These are phyloP conservation scores for Tuber calosporum DNA, from an alignment of 495 filamentous ascomycete species.

Conservation along the genomic window DNA sequence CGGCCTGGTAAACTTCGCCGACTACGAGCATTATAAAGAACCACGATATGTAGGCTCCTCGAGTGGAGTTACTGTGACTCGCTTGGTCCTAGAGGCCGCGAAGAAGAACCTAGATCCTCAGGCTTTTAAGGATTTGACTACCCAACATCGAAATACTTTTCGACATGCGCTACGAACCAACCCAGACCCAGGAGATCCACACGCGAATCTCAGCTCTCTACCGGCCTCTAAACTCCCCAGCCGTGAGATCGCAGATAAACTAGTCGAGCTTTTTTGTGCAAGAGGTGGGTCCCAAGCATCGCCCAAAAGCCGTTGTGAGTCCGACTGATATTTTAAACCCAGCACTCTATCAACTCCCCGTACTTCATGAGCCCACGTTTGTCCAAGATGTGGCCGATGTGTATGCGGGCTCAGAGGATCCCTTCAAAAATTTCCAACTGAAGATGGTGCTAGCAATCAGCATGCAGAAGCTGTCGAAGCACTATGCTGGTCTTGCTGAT, in stretches of 20 bases:
- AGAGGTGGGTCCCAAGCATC: slow-evolving; percentile 54
- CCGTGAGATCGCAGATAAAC: slow-evolving; percentile 57
- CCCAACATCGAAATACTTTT: slow-evolving; percentile 39
- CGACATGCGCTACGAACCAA: slow-evolving; percentile 39
- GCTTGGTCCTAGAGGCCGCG: slow-evolving; percentile 88
- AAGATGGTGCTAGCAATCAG: slow-evolving; percentile 87
- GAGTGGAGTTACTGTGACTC: slow-evolving; percentile 88
- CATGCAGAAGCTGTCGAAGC: slow-evolving; percentile 75
- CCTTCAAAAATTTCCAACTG: slow-evolving; percentile 76
- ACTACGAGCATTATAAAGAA: slow-evolving; percentile 55
- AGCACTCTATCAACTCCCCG: slow-evolving; percentile 82
- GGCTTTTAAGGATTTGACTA: slow-evolving; percentile 69
- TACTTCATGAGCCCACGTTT: slow-evolving; percentile 75
- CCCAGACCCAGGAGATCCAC: slow-evolving; percentile 23
- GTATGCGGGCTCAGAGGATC: slow-evolving; percentile 64
- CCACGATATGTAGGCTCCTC: slow-evolving; percentile 82
- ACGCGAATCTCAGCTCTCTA: slow-evolving; percentile 38
- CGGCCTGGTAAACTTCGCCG: slow-evolving; percentile 70
- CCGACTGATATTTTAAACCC: slow-evolving; percentile 10
- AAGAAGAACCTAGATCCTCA: slow-evolving; percentile 50
- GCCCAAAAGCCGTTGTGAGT: not conserved
- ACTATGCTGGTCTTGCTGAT: slow-evolving; percentile 79
- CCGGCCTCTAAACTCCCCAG: slow-evolving; percentile 63
- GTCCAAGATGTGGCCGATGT: slow-evolving; percentile 69
- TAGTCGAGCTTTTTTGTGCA: slow-evolving; percentile 72